Evolutionary conservation across 2,329 filamentous ascomycete genomes (phyloP).

Genomic region (Paecilomyces variotii): DNA sequence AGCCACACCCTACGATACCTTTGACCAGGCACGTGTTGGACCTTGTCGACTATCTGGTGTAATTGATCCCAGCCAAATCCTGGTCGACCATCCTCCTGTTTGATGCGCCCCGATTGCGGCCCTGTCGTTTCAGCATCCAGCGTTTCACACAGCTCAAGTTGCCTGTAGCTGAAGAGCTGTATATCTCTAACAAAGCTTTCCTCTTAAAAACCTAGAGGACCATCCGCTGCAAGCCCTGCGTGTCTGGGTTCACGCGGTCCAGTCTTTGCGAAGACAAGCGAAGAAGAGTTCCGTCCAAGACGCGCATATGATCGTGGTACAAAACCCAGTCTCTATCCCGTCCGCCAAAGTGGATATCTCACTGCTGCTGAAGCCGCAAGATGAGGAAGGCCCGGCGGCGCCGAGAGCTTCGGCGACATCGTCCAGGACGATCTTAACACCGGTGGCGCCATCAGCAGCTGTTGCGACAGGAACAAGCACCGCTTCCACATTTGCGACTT

Average conservation of each 20-base stretch:
- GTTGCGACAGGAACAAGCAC: slow-evolving; percentile 15
- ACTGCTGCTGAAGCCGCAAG: slow-evolving; percentile 65
- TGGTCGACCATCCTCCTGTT: neutral
- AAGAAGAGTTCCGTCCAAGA: slow-evolving; percentile 11
- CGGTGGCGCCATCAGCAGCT: slow-evolving; percentile 21
- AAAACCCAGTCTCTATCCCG: slow-evolving; percentile 30
- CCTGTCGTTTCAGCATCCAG: neutral
- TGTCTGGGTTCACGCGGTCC: neutral
- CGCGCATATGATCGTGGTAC: slow-evolving; percentile 38
- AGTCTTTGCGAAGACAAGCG: neutral
- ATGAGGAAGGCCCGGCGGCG: slow-evolving; percentile 26
- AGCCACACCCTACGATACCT: neutral
- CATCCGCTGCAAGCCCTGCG: neutral
- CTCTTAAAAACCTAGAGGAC: neutral
- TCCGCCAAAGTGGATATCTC: slow-evolving; percentile 88
- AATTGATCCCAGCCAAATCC: neutral
- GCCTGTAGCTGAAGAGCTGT: neutral
- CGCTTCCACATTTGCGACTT: slow-evolving; percentile 15
- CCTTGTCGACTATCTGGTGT: neutral
- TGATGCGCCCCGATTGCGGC: neutral
- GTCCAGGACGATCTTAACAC: slow-evolving; percentile 16
- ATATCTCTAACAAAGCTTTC: neutral
- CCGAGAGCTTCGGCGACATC: slow-evolving; percentile 25
- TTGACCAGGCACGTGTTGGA: neutral
- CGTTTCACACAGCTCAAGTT: neutral